Evolutionary conservation across 768 basidiomycete genomes (phyloP).

Genomic region (Tubosaeta brunneosetosa): DNA sequence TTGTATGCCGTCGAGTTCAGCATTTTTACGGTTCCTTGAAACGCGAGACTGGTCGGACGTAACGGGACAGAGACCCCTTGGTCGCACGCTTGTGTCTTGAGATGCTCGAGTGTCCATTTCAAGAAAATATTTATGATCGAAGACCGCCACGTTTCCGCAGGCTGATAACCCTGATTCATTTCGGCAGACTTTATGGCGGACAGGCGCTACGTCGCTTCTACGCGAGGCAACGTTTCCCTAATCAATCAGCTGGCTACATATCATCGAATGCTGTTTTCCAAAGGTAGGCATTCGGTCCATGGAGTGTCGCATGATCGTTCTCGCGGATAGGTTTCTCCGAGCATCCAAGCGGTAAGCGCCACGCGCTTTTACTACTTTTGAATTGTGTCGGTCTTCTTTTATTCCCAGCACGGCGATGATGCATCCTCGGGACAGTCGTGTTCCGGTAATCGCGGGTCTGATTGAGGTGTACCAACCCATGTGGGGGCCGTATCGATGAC

Average conservation of each 20-base stretch:
- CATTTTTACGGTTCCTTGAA: neutral
- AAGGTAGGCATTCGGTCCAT: constrained; percentile 1
- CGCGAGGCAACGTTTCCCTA: constrained; percentile 17
- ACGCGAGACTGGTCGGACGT: constrained; percentile 5
- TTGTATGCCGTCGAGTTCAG: constrained; percentile 3
- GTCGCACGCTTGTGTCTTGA: constrained; percentile 1
- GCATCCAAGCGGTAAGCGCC: neutral
- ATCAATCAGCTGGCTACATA: constrained; percentile 6
- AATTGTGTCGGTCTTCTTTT: neutral
- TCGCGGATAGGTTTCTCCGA: neutral
- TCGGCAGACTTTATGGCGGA: constrained; percentile 21
- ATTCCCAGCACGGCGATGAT: constrained; percentile 1
- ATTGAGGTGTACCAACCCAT: neutral
- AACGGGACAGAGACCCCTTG: neutral
- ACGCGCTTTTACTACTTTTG: neutral
- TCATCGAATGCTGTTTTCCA: constrained; percentile 1
- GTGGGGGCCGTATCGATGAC: neutral
- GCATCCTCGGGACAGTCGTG: neutral
- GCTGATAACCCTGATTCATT: constrained; percentile 28
- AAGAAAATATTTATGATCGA: neutral
- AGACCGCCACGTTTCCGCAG: constrained; percentile 2
- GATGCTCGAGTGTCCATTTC: constrained; percentile 1
- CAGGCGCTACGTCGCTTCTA: constrained; percentile 2
- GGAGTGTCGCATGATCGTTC: neutral
- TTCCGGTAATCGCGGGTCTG: constrained; percentile 5